phyloP scores from a whole-genome alignment of 208 protist genomes.

The Polymyxa betae region DNA sequence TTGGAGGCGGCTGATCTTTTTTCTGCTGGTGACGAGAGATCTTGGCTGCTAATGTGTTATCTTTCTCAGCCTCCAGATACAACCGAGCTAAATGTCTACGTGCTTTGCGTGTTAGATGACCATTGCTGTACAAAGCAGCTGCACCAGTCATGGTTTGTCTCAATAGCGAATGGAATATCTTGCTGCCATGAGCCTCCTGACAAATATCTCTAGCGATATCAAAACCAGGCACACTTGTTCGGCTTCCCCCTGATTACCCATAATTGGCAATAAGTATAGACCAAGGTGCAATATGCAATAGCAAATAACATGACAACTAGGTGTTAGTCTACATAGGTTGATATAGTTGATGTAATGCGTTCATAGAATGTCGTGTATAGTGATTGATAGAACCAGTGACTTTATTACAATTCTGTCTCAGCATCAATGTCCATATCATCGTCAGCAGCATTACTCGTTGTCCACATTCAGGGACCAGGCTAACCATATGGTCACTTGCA shows the following conservation, averaged over 20 bases:
- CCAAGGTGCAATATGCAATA: too few relatives aligned
- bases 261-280: too few relatives aligned
- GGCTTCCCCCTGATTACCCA: too few relatives aligned
- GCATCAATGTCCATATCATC: too few relatives aligned
- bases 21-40: background rate
- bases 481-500: background rate
- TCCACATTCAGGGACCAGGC: background rate
- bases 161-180: background rate
- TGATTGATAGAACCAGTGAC: too few relatives aligned
- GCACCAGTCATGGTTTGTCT: background rate
- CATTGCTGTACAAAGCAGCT: background rate
- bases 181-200: background rate
- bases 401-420: too few relatives aligned
- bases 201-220: background rate
- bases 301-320: too few relatives aligned
- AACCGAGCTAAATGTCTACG: background rate
- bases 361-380: too few relatives aligned
- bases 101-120: conserved; percentile 3
- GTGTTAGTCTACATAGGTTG: too few relatives aligned
- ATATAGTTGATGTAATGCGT: too few relatives aligned
- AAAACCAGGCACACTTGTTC: too few relatives aligned
- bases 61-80: conserved; percentile 20
- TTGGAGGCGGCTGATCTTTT: background rate
- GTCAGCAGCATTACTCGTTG: background rate
- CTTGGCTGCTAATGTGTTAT: background rate